Conservation (phyloP, 2,329 filamentous ascomycete species). For the Pseudogymnoascus sp. region DNA sequence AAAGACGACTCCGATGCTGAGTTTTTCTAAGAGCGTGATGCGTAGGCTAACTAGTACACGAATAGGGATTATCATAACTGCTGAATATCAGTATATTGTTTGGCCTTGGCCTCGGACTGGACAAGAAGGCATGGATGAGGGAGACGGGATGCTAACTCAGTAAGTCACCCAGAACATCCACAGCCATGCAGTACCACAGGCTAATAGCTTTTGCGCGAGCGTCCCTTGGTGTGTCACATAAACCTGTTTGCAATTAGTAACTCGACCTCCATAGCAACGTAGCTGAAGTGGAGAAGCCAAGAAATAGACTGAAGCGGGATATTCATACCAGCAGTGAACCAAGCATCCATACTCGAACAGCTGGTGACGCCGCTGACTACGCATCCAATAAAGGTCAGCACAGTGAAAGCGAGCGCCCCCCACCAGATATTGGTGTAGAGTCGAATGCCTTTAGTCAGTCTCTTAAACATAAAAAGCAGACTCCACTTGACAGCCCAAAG, state of each 20-base stretch:
- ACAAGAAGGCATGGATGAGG: neutral
- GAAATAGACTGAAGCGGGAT: neutral
- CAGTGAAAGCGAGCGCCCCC: slow-evolving; percentile 3
- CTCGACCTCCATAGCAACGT: neutral
- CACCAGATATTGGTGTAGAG: slow-evolving; percentile 7
- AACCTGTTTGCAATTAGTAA: neutral
- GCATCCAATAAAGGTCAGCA: slow-evolving; percentile 30
- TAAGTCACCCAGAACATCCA: slow-evolving; percentile 16
- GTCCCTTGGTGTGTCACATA: slow-evolving; percentile 12
- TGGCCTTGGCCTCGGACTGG: neutral
- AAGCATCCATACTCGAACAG: slow-evolving; percentile 29
- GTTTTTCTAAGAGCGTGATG: slow-evolving; percentile 13
- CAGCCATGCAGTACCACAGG: slow-evolving; percentile 15
- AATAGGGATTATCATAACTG: slow-evolving; percentile 17
- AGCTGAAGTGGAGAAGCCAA: neutral
- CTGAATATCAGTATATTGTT: neutral
- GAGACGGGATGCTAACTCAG: slow-evolving; percentile 12
- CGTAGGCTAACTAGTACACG: slow-evolving; percentile 14
- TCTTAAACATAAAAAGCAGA: slow-evolving; percentile 2
- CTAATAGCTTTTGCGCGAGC: slow-evolving; percentile 15
- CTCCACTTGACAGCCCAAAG: slow-evolving; percentile 10
- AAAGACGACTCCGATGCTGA: slow-evolving; percentile 15
- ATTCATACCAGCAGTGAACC: slow-evolving; percentile 24
- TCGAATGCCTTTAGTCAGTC: neutral
- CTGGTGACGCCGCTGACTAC: slow-evolving; percentile 29